Evolutionary conservation across 1,139 yeast genomes (phyloP), one percentile per base, ranked within the genome.

Genomic region (Magnusiomyces suaveolens): DNA sequence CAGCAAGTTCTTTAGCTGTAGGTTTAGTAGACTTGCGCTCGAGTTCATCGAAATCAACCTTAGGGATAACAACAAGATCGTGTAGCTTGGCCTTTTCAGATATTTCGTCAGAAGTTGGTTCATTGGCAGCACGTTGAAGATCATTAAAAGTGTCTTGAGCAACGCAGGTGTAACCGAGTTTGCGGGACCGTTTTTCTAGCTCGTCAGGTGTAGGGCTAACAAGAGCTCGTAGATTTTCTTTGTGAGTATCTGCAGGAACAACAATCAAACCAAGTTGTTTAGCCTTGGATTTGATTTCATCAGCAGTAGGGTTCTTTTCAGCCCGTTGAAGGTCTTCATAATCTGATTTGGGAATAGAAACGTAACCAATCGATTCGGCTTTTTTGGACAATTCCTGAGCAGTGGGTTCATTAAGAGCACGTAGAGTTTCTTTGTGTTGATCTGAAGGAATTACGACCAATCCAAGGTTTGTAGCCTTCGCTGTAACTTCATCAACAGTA

Each of bases 141-240:
- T 56, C 56, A 3, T 64, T 60, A 50, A 41, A 43, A 1, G 52
- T 53, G 14, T 47, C 18, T 16, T 55, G 52, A 14, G 48, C 32
- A 43, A 55, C 49, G n/a, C 46, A 21, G 26, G 49, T 36, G 16
- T 48, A 69, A 60, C 3, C 64, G 57, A 47, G 73, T 67, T 63
- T 62, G 23, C 56, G 52, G 1, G 82, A 82, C 62, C 75, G 78
- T 8, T 70, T 65, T 58, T 77, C 77, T 24, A 80, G 69, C 48
- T 75, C 76, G n/a, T 58, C 63, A 50, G 58, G 57, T 2, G 63
- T 55, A 6, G 68, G 68, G 36, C 63, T 55, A 32, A 21, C 60
- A 52, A 73, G 60, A 1, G 61, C 57, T 10, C 54, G 53, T 18
- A 66, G 39, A 1, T 68, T 57, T 23, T 73, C 72, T 8, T 43